Percentiles rank a stretch among this genome's conserved stretches.
Conservation (phyloP, 176 grass and related monocot genomes). For the Dendrocalamus sinicus region DNA sequence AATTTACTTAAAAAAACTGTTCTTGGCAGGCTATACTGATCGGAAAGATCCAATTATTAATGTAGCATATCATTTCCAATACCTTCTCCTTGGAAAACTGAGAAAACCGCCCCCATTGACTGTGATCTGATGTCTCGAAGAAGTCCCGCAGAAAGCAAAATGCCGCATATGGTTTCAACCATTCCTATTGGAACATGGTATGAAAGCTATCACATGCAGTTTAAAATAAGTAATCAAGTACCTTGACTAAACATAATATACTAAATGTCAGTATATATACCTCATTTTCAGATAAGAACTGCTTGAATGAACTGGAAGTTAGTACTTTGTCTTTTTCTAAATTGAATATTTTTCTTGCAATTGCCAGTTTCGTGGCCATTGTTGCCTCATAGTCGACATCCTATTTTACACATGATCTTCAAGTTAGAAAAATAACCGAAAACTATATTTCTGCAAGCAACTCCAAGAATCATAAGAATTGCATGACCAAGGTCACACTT, state of each 20-base stretch:
- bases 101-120: constrained; percentile 89
- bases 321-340: constrained; percentile 85
- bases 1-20: constrained; percentile 20
- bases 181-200: constrained; percentile 69
- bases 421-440: constrained; percentile 29
- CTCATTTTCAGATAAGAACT: constrained; percentile 95
- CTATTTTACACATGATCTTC: constrained; percentile 47
- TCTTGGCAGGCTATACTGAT: constrained; percentile 18
- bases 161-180: constrained; percentile 99
- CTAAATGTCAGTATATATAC: constrained; percentile 51
- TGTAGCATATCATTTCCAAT: constrained; percentile 36
- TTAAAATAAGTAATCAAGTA: constrained; percentile 37
- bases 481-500: neutral
- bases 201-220: constrained; percentile 20
- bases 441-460: constrained; percentile 7
- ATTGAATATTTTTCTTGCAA: constrained; percentile 91
- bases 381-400: constrained; percentile 91
- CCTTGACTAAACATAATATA: constrained; percentile 27
- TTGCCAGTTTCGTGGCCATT: constrained; percentile 77
- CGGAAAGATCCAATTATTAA: neutral
- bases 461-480: neutral
- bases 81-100: constrained; percentile 96
- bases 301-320: constrained; percentile 78
- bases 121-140: constrained; percentile 97
- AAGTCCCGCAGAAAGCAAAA: constrained; percentile 98